Evolutionary conservation across 305 asterid genomes (phyloP), one percentile per base, ranked within the genome.

Genomic region (Solanum aculeatissimum): DNA sequence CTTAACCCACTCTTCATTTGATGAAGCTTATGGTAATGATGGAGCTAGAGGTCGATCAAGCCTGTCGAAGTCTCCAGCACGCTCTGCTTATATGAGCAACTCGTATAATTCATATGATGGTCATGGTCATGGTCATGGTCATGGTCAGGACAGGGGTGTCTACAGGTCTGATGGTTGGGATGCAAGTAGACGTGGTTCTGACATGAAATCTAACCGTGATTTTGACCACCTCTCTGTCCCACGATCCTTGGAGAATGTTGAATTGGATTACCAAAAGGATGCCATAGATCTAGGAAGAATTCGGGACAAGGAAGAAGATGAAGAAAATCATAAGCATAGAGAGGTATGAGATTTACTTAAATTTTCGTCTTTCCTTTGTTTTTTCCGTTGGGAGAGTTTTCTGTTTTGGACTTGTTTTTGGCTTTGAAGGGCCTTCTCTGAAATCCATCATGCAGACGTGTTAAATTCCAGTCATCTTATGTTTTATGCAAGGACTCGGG

Each of bases 21-120:
- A 91, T 95, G 98, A 95, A 97, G 99, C 99, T 95, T 94, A 93
- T 92, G 96, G 90, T 91, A 93, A 85, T 92, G 99, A 94, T 87
- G 98, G 98, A 88, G 97, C 91, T 86, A 92, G 97, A 91, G 91
- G 94, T 84, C 95, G 91, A 83, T 87, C 98, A 80, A 93, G 93
- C 93, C 94, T 81, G 86, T 94, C 98, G 86, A 95, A 91, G 93
- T 97, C 99, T 89, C 98, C 98, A 1, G 93, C 91, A 75, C 93
- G 83, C 29, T 80, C 88, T 63, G 86, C 95, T 83, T 91, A 85
- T 70, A 19, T 86, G 51, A 91, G 86, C 80, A 92, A 88, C 89
- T 86, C 92, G 19, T 92, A 88, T 89, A 90, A 87, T 88, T 91
- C 94, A 45, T 90, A 88, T 70, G 97, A 93, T 82, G 91, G 91